phyloP scores from a whole-genome alignment of 352 stramenopile genomes.

The Pythium rhizo-oryzae region DNA sequence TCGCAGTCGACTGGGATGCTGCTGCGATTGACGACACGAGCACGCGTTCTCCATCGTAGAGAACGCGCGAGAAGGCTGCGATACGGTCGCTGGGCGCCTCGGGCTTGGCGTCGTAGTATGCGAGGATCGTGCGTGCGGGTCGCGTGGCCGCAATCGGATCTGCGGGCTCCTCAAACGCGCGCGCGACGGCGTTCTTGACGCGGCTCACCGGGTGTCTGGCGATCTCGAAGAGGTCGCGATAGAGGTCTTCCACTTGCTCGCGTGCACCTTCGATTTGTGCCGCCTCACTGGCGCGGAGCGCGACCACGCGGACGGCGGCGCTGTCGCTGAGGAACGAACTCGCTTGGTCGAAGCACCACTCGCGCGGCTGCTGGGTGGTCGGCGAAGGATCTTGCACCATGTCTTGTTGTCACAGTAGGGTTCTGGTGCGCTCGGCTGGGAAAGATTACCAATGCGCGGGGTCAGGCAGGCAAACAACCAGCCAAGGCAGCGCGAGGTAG shows the following conservation, averaged over 20 bases:
- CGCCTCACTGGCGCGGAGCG: slow-evolving; percentile 6
- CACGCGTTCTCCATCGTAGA: slow-evolving; percentile 9
- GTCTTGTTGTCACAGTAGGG: too few species aligned
- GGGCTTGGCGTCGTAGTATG: slow-evolving; percentile 11
- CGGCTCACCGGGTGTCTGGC: not conserved
- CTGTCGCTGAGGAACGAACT: slow-evolving; percentile 3
- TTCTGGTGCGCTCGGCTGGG: too few species aligned
- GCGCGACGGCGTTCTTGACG: slow-evolving; percentile 2
- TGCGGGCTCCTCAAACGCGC: slow-evolving; percentile 1
- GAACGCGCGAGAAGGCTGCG: slow-evolving; percentile 14
- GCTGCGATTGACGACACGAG: slow-evolving; percentile 13
- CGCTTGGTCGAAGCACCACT: slow-evolving; percentile 13
- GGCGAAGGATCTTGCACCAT: too few species aligned
- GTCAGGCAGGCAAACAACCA: too few species aligned
- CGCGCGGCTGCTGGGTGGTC: too few species aligned
- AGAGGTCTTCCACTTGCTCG: slow-evolving; percentile 17
- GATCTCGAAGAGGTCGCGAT: slow-evolving; percentile 8
- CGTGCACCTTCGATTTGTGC: slow-evolving; percentile 5
- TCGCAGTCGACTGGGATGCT: too few species aligned
- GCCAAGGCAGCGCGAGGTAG: too few species aligned
- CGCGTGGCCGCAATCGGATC: not conserved
- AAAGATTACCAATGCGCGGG: too few species aligned
- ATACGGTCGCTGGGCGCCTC: slow-evolving; percentile 10
- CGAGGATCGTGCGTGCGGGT: slow-evolving; percentile 11
- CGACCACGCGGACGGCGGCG: slow-evolving; percentile 15